Base-by-base conservation (phyloP, 139 green algal species). In the Raphidocelis subcapitata region DNA sequence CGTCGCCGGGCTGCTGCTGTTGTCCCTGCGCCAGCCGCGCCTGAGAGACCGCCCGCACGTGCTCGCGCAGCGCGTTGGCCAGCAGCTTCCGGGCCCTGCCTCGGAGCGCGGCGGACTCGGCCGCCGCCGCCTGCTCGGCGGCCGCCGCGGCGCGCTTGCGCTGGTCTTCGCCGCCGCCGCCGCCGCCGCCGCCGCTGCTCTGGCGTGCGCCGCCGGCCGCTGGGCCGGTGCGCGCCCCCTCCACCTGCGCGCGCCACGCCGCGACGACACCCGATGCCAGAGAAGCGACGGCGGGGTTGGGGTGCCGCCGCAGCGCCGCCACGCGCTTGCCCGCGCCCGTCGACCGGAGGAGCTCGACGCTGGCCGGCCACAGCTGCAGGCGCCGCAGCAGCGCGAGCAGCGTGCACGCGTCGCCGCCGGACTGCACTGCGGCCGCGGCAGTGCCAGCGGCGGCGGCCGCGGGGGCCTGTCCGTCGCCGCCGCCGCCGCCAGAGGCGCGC, bases 341-440 rank as follows among this genome's bases (percentile, higher is more conserved):
- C 1, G 57, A 41, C 12, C 35, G 35, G 4, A 79, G 73, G 10
- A 79, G 56, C 3, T 66, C 65, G 31, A 57, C 73, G 37, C 47
- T 63, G 15, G 74, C 65, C 35, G 73, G 73, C 73, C 73, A 79
- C 57, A 79, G 59, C 65, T 70, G 65, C 67, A 79, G 67, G 20
- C 73, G 56, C 20, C 73, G 73, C 63, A 79, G 63, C 41, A 79
- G 29, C 14, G 41, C 44, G 41, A 79, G 49, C 37, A 46, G 54
- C 1, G 21, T n/a, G 31, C 63, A 79, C 15, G 62, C 65, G 31
- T 79, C 73, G 23, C 28, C 62, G 21, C 21, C 57, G 0, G 15
- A 37, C 31, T 61, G n/a, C 36, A 26, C 24, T 59, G 36, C 68
- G 49, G 49, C 51, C 41, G 21, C 33, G 47, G 37, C 55, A 37